Conservation (phyloP, 164 flowering plant species). For the Magnolia sinica region DNA sequence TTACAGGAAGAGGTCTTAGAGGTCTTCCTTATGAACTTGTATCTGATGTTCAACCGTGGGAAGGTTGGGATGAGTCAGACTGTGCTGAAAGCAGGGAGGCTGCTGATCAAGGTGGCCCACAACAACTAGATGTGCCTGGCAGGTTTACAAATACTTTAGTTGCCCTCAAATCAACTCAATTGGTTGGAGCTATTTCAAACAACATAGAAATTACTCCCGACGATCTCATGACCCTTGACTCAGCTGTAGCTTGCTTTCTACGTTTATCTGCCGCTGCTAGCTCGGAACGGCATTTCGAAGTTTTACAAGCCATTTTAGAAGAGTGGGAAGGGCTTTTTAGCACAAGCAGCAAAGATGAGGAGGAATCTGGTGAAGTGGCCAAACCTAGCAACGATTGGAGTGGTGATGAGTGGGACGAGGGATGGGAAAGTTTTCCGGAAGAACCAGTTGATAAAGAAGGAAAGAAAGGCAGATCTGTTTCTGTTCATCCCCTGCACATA, state of each 20-base stretch:
- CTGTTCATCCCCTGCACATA: conserved; percentile 68
- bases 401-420: conserved; percentile 85
- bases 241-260: conserved; percentile 68
- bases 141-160: conserved; percentile 66
- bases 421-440: conserved; percentile 94
- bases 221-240: conserved; percentile 54
- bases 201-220: conserved; percentile 56
- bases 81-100: conserved; percentile 27
- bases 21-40: conserved; percentile 39
- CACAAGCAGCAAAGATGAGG: conserved; percentile 19
- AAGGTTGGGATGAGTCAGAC: conserved; percentile 67
- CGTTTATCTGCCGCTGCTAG: conserved; percentile 42
- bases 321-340: conserved; percentile 84
- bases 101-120: conserved; percentile 23
- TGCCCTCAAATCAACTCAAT: conserved; percentile 81
- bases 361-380: conserved; percentile 25
- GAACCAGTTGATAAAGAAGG: conserved; percentile 37
- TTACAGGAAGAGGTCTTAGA: conserved; percentile 46
- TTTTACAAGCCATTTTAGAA: conserved; percentile 52
- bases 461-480: conserved; percentile 20
- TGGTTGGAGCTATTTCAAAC: conserved; percentile 60
- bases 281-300: conserved; percentile 40
- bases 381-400: conserved; percentile 54
- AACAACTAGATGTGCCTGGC: conserved; percentile 41
- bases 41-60: conserved; percentile 66